Conservation (phyloP, 805 yeast species). For the Saccharomycopsis sp. region DNA sequence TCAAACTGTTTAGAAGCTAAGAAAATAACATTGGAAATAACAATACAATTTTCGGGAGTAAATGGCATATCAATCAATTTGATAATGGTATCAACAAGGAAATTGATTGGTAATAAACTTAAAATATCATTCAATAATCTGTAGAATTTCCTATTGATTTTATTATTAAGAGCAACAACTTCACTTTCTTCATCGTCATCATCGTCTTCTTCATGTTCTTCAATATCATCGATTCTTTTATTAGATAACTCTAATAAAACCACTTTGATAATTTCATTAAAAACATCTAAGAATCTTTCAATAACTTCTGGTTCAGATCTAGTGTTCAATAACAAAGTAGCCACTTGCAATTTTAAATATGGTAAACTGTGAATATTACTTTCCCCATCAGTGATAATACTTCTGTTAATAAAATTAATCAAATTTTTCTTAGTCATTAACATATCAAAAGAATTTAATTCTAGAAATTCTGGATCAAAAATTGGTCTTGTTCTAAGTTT, state of each 20-base stretch:
- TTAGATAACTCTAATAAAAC: conserved; percentile 18
- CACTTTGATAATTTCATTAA: conserved; percentile 21
- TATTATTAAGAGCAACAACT: conserved; percentile 2
- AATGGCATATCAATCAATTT: conserved; percentile 25
- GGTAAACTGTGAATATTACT: conserved; percentile 28
- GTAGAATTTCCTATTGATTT: conserved; percentile 34
- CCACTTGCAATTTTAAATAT: conserved; percentile 44
- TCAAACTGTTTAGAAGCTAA: conserved; percentile 63
- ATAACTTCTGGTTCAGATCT: conserved; percentile 17
- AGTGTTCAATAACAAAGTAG: conserved; percentile 37
- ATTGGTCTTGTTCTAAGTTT: conserved; percentile 42
- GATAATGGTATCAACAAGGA: conserved; percentile 55
- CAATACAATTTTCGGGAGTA: conserved; percentile 26
- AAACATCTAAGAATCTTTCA: conserved; percentile 20
- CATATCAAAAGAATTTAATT: conserved; percentile 39
- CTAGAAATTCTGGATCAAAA: conserved; percentile 50
- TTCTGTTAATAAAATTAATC: conserved; percentile 44
- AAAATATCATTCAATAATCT: conserved; percentile 51
- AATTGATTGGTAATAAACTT: conserved; percentile 62
- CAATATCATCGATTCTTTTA: neutral
- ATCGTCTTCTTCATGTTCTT: neutral
- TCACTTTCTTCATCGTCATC: conserved; percentile 1
- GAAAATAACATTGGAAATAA: conserved; percentile 47
- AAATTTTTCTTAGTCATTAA: conserved; percentile 38
- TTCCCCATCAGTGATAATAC: conserved; percentile 31